Evolutionary conservation across 805 yeast species (phyloP).

Genomic region (Ogataea corticis): DNA sequence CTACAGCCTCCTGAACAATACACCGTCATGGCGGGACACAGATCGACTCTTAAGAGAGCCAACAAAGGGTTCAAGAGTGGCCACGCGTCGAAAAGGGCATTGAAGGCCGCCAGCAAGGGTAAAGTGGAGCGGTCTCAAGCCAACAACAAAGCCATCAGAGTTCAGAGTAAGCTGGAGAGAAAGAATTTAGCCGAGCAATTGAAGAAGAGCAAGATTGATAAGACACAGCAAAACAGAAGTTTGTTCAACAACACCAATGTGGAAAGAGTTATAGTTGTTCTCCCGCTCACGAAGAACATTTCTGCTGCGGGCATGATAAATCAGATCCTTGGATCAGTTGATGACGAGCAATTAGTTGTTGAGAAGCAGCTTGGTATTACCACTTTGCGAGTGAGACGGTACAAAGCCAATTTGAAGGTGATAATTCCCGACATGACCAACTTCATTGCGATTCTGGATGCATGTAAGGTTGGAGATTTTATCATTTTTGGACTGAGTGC

Average conservation of each 20-base stretch:
- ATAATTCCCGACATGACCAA: slow-evolving; percentile 69
- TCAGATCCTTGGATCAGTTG: slow-evolving; percentile 44
- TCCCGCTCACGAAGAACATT: slow-evolving; percentile 77
- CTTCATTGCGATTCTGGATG: slow-evolving; percentile 73
- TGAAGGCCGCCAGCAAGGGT: slow-evolving; percentile 81
- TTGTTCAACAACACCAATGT: slow-evolving; percentile 70
- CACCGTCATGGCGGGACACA: slow-evolving; percentile 67
- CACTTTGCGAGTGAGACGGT: slow-evolving; percentile 56
- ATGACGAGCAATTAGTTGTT: slow-evolving; percentile 35
- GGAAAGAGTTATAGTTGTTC: slow-evolving; percentile 77
- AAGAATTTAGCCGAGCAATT: slow-evolving; percentile 78
- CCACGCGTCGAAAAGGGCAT: slow-evolving; percentile 85
- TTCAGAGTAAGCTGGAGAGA: slow-evolving; percentile 58
- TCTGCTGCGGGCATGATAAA: slow-evolving; percentile 55
- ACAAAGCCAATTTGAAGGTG: slow-evolving; percentile 73
- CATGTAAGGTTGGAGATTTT: slow-evolving; percentile 86
- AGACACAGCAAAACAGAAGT: slow-evolving; percentile 57
- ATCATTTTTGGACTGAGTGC: slow-evolving; percentile 91
- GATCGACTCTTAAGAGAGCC: slow-evolving; percentile 77
- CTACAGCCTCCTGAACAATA: background rate
- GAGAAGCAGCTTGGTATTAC: slow-evolving; percentile 49
- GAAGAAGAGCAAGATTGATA: slow-evolving; percentile 67
- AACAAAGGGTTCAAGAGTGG: slow-evolving; percentile 91
- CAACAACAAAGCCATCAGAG: slow-evolving; percentile 39
- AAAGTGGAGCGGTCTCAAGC: slow-evolving; percentile 70